Conservation (phyloP, 2,329 filamentous ascomycete species). For the Ilyonectria mors-panacis region DNA sequence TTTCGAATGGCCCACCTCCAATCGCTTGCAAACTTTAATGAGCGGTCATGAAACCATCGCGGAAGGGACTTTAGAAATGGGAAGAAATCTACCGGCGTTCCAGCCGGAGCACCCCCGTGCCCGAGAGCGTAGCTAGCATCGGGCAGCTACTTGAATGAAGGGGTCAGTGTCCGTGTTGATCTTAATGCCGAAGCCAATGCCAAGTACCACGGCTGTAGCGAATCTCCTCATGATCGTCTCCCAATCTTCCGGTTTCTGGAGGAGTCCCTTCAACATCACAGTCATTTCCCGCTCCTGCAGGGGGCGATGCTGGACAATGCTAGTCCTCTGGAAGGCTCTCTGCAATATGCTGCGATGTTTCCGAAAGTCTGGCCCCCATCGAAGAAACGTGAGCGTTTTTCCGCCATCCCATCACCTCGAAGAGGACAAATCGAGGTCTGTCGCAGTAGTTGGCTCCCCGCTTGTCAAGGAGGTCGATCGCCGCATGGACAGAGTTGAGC, state of each 20-base stretch:
- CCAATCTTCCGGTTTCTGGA: slow-evolving; percentile 53
- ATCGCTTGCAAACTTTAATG: slow-evolving; percentile 48
- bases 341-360: slow-evolving; percentile 62
- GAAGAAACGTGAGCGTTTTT: slow-evolving; percentile 62
- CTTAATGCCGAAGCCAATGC: slow-evolving; percentile 60
- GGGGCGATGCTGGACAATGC: slow-evolving; percentile 51
- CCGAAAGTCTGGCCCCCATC: slow-evolving; percentile 58
- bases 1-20: slow-evolving; percentile 53
- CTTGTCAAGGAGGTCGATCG: slow-evolving; percentile 60
- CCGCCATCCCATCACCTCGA: slow-evolving; percentile 61
- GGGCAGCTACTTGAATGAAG: slow-evolving; percentile 55
- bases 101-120: slow-evolving; percentile 47
- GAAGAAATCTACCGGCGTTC: slow-evolving; percentile 63
- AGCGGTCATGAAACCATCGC: slow-evolving; percentile 51
- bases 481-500: slow-evolving; percentile 59
- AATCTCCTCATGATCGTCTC: slow-evolving; percentile 55
- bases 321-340: slow-evolving; percentile 57
- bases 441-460: slow-evolving; percentile 61
- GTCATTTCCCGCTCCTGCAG: slow-evolving; percentile 55
- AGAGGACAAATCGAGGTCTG: slow-evolving; percentile 60
- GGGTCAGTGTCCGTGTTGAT: slow-evolving; percentile 56
- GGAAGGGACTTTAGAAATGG: slow-evolving; percentile 60
- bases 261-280: slow-evolving; percentile 49
- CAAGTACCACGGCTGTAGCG: slow-evolving; percentile 57
- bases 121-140: slow-evolving; percentile 48